Evolutionary conservation across 768 basidiomycete genomes (phyloP).

Genomic region (Mycena pura): DNA sequence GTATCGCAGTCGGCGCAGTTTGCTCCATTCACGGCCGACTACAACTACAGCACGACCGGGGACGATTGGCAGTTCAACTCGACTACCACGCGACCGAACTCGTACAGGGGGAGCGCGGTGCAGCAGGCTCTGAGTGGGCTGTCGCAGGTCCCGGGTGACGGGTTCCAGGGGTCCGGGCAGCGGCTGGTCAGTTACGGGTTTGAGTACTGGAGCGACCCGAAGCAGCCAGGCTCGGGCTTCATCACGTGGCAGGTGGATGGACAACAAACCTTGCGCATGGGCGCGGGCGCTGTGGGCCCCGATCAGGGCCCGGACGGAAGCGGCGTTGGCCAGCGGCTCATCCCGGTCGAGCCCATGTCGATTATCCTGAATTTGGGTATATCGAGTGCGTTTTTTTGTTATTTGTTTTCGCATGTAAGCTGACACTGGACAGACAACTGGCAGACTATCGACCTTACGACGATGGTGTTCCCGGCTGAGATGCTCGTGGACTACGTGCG

Average conservation of each 20-base stretch:
- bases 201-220: slow-evolving; percentile 75
- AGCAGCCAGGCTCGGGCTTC: slow-evolving; percentile 59
- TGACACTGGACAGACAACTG: slow-evolving; percentile 43
- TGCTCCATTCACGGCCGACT: slow-evolving; percentile 59
- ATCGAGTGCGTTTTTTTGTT: slow-evolving; percentile 49
- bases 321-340: slow-evolving; percentile 64
- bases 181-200: slow-evolving; percentile 65
- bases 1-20: slow-evolving; percentile 82
- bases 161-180: slow-evolving; percentile 65
- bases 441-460: slow-evolving; percentile 61
- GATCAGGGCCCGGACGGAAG: slow-evolving; percentile 46
- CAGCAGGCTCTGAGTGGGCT: slow-evolving; percentile 64
- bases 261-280: slow-evolving; percentile 53
- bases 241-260: slow-evolving; percentile 81
- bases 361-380: slow-evolving; percentile 71
- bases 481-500: slow-evolving; percentile 82
- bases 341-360: slow-evolving; percentile 64
- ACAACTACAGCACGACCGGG: slow-evolving; percentile 42
- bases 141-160: slow-evolving; percentile 53
- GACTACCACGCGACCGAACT: slow-evolving; percentile 42
- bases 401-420: not conserved
- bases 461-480: slow-evolving; percentile 73
- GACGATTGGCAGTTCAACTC: slow-evolving; percentile 44
- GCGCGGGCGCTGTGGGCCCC: slow-evolving; percentile 56
- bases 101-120: slow-evolving; percentile 59